phyloP scores from a whole-genome alignment of 2,329 filamentous ascomycete genomes.

The Fusarium transvaalense region DNA sequence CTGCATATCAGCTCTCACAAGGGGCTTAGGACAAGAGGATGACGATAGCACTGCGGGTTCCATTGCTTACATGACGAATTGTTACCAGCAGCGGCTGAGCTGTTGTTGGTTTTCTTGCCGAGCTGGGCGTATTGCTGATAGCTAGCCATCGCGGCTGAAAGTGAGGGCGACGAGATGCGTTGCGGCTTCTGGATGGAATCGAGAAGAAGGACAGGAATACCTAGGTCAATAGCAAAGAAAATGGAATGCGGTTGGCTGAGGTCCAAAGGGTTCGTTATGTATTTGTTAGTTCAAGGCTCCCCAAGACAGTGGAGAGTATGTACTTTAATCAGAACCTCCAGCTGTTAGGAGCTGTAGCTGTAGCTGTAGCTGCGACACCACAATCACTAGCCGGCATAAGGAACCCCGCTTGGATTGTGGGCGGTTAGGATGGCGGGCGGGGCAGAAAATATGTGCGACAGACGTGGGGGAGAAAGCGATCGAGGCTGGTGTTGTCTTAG shows the following conservation, averaged over 20 bases:
- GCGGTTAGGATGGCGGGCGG: constrained; percentile 19
- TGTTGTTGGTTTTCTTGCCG: constrained; percentile 42
- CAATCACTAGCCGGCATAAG: constrained; percentile 35
- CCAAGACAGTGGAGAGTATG: neutral
- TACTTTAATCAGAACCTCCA: constrained; percentile 7
- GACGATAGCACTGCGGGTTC: constrained; percentile 35
- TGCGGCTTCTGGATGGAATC: constrained; percentile 9
- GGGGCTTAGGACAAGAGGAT: constrained; percentile 19
- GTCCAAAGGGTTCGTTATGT: constrained; percentile 35
- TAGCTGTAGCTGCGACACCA: constrained; percentile 33
- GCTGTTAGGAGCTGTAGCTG: constrained; percentile 18
- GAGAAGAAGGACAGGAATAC: neutral
- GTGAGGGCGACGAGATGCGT: constrained; percentile 6
- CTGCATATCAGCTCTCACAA: constrained; percentile 46
- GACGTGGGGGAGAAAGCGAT: constrained; percentile 20
- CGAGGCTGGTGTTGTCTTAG: constrained; percentile 22
- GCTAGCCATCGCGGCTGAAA: constrained; percentile 44
- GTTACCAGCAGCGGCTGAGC: constrained; percentile 41
- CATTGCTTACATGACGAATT: constrained; percentile 34
- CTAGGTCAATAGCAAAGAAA: constrained; percentile 1
- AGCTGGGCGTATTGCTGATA: constrained; percentile 49
- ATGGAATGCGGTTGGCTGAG: constrained; percentile 1
- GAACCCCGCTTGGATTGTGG: constrained; percentile 30
- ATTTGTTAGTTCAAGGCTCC: constrained; percentile 23
- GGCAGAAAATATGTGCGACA: constrained; percentile 12